phyloP scores from a whole-genome alignment of 192 early-diverging fungal genomes.

The Backusella tuberculispora region DNA sequence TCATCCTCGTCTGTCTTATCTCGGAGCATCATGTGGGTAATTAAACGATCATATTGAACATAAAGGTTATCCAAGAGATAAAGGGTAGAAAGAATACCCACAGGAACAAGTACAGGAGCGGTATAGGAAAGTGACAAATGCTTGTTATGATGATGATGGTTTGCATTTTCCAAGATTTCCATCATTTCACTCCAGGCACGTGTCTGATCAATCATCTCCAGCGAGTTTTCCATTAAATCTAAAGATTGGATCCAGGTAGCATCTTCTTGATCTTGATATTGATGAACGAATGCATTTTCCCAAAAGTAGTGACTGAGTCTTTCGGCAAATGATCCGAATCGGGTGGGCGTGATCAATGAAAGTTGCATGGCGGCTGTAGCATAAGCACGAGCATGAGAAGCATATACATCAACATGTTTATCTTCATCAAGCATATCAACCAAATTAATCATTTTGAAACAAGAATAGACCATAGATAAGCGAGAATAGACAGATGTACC shows the following conservation, averaged over 20 bases:
- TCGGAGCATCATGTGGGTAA: slow-evolving; percentile 9
- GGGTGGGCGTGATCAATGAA: slow-evolving; percentile 21
- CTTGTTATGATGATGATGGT: background rate
- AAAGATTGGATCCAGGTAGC: slow-evolving; percentile 6
- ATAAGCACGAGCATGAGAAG: slow-evolving; percentile 26
- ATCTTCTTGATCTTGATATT: slow-evolving; percentile 17
- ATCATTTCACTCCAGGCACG: slow-evolving; percentile 22
- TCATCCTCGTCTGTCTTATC: background rate
- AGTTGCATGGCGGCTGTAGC: slow-evolving; percentile 39
- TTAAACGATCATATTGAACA: slow-evolving; percentile 15
- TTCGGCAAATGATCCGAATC: slow-evolving; percentile 17
- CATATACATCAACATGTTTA: background rate
- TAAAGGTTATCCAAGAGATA: slow-evolving; percentile 28
- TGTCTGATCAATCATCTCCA: background rate
- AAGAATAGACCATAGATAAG: slow-evolving; percentile 26
- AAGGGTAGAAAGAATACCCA: slow-evolving; percentile 10
- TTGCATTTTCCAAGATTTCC: background rate
- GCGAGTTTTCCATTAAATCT: background rate
- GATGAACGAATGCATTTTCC: slow-evolving; percentile 9
- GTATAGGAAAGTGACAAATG: slow-evolving; percentile 9
- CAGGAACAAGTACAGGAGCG: slow-evolving; percentile 24
- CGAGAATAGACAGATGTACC: background rate
- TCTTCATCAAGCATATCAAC: slow-evolving; percentile 32
- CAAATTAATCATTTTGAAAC: slow-evolving; percentile 32
- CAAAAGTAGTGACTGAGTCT: slow-evolving; percentile 27